phyloP scores from a whole-genome alignment of 352 stramenopile species.

The Pythium rhizo-oryzae region DNA sequence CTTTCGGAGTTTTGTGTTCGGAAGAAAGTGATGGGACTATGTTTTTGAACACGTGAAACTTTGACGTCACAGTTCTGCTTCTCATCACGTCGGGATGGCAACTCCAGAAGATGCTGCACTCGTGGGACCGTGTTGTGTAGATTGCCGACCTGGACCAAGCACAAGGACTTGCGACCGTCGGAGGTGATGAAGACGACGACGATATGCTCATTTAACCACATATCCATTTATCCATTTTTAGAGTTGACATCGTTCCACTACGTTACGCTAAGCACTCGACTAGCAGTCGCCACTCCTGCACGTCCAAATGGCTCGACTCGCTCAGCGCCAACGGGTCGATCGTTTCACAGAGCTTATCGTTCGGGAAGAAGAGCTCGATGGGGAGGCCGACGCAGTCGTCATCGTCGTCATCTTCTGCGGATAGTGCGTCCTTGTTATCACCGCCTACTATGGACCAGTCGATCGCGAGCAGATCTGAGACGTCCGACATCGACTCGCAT shows the following conservation, averaged over 20 bases:
- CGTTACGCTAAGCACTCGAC: constrained; percentile 12
- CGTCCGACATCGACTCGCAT: constrained; percentile 1
- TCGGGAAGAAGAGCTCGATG: constrained; percentile 19
- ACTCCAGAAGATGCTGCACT: no score
- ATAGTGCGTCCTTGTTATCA: background rate
- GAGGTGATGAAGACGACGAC: constrained; percentile 62
- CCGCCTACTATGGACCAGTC: constrained; percentile 8
- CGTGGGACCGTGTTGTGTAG: no score
- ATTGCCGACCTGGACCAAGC: constrained; percentile 83
- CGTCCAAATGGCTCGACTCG: background rate
- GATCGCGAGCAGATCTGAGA: constrained; percentile 7
- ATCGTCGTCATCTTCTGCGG: background rate
- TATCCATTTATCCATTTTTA: constrained; percentile 5
- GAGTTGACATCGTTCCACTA: background rate
- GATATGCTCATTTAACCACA: constrained; percentile 74
- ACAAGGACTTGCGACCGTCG: constrained; percentile 73
- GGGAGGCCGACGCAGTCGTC: constrained; percentile 20
- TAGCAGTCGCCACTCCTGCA: constrained; percentile 9
- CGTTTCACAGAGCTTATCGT: no score
- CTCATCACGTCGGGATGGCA: no score
- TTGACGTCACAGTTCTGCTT: no score
- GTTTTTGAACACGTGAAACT: no score
- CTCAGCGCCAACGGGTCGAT: no score
- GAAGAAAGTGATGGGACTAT: no score
- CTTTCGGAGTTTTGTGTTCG: no score